Evolutionary conservation across 768 basidiomycete species (phyloP).

Genomic region (Pulveroboletus sp.): DNA sequence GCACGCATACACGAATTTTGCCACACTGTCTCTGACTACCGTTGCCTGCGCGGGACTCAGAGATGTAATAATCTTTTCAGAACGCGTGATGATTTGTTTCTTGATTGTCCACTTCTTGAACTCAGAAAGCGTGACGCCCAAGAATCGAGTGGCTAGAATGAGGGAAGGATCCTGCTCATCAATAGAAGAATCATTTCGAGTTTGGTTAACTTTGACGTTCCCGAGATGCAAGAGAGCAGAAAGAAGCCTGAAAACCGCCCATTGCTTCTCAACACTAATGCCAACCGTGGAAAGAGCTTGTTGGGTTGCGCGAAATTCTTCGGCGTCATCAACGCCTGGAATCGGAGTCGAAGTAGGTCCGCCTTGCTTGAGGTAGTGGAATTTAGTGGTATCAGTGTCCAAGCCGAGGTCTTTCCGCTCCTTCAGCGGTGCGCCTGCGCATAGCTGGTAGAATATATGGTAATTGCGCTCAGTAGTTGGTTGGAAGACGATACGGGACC

Average conservation of each 20-base stretch:
- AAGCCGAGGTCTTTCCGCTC: constrained; percentile 94
- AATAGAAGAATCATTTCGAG: constrained; percentile 77
- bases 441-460: constrained; percentile 99
- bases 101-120: constrained; percentile 99
- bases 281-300: constrained; percentile 95
- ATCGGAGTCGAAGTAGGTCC: constrained; percentile 86
- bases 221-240: constrained; percentile 96
- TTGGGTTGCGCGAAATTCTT: constrained; percentile 92
- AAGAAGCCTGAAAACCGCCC: constrained; percentile 94
- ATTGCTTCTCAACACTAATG: constrained; percentile 95
- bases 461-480: constrained; percentile 97
- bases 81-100: constrained; percentile 92
- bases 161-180: constrained; percentile 81
- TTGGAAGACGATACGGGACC: constrained; percentile 96
- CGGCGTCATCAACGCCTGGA: constrained; percentile 88
- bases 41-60: constrained; percentile 86
- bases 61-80: constrained; percentile 90
- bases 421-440: constrained; percentile 91
- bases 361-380: constrained; percentile 91
- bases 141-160: constrained; percentile 77
- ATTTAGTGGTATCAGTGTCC: constrained; percentile 79
- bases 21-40: constrained; percentile 92
- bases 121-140: constrained; percentile 85
- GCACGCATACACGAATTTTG: constrained; percentile 98
- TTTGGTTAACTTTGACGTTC: constrained; percentile 86